Base-by-base conservation (phyloP, 345 rosid species). In the Acer negundo region DNA sequence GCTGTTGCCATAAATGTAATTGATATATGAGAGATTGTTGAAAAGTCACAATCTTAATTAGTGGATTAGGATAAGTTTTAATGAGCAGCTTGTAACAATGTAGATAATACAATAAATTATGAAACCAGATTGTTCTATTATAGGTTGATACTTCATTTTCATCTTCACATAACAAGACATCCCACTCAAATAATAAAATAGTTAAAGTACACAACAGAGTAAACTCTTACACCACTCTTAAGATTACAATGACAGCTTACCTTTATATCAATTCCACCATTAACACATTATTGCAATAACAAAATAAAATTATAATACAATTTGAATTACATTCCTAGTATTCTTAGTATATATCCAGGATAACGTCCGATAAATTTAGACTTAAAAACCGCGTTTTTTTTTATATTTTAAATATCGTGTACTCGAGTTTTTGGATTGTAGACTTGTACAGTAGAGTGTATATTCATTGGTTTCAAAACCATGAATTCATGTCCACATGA, bases 81-180 rank as follows among this genome's bases (percentile, higher is more conserved):
- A 6, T 2, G 15, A 23, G 23, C 12, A 64, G 75, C n/a, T 40
- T 31, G 56, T 13, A 19, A 65, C n/a, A 63, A 49, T 9, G 2
- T 42, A 42, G 8, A 40, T 31, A 3, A 1, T 35, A 35, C 7
- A 35, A 6, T 16, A 71, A 65, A 26, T 11, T 46, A 44, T 56
- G 38, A 22, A 49, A 75, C 16, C 62, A 56, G 28, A 20, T 44
- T 76, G 40, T 23, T 66, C 55, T n/a, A 69, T 64, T 22, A 19
- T 28, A 28, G 31, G 79, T 80, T 80, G 53, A 16, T 55, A 23
- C 73, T 23, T 62, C 24, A 31, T 64, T 75, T 70, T 70, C 78
- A 70, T 62, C 2, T 6, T 2, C 22, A 42, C 62, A 28, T 13
- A 47, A 49, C 47, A 65, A 49, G 70, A 51, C 71, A 65, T 6